Evolutionary conservation across 1,284 basidiomycete species (phyloP), one percentile per base, ranked within the genome.

Genomic region (Austroboletus novae-zelandiae): DNA sequence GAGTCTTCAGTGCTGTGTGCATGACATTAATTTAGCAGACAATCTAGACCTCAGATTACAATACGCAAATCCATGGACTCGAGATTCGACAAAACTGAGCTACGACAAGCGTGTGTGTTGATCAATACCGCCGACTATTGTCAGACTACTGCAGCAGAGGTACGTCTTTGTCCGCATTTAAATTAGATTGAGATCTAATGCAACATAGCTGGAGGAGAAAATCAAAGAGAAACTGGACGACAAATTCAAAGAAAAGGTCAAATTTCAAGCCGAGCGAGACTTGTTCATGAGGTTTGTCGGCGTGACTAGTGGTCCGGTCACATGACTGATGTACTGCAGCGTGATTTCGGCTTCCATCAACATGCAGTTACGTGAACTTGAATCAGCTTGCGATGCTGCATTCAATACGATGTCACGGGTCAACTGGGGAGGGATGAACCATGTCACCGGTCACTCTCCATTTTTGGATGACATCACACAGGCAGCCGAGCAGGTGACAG

Each of bases 91-190:
- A 56, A 80, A 5, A 74, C 76, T 11, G 86, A 94, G 53, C 68
- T 97, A 32, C 86, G 84, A 57, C 91, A 89, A 55, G 84, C 90
- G 1, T 94, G 91, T 62, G 74, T 93, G 17, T 74, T 97, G 20
- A 85, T 99, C 64, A 99, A 99, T 65, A 99, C 97, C 0, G 95
- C 95, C 2, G 96, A 99, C 62, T 99, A 99, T 69, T 99, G 97
- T 67, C 89, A 94, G 59, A 87, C 83, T 5, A 99, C 96, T 2
- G 90, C 94, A 2, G 66, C 83, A 18, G 94, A 97, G 78, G 91
- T 86, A 58, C 18, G 71, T 56, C 31, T 47, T 14, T 8, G 35
- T 45, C 17, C 18, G 1, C 7, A 23, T 10, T 32, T 30, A 9
- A 11, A 27, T 13, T 13, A 6, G 34, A 45, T 25, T 13, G 27